Evolutionary conservation across 2,329 filamentous ascomycete genomes (phyloP).

Genomic region (Chlorencoelia australis): DNA sequence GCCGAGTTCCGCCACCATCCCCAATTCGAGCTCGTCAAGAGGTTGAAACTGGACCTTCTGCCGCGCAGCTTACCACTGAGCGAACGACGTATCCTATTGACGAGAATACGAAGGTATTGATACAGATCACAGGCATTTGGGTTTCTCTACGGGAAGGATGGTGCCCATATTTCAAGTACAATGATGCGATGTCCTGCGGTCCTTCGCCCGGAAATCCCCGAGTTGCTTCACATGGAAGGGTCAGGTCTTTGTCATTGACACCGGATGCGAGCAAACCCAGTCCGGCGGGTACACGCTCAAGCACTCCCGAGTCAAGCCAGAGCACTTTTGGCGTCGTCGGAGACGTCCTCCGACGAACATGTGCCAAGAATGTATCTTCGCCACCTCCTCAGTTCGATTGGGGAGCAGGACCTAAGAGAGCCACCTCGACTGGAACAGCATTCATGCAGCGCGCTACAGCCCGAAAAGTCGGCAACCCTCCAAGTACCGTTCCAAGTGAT

Average conservation of each 20-base stretch:
- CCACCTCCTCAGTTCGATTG: conserved; percentile 12
- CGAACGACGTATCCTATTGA: conserved; percentile 32
- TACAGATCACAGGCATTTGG: conserved; percentile 42
- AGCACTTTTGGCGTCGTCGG: conserved; percentile 11
- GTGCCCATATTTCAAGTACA: conserved; percentile 30
- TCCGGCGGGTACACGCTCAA: conserved; percentile 9
- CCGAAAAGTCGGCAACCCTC: conserved; percentile 13
- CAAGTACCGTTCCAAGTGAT: conserved; percentile 21
- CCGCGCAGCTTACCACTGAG: conserved; percentile 22
- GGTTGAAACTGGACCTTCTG: conserved; percentile 3
- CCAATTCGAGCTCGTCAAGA: conserved; percentile 7
- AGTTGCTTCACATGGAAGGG: conserved; percentile 8
- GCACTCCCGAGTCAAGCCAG: conserved; percentile 18
- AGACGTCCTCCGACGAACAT: conserved; percentile 16
- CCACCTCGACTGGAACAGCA: conserved; percentile 37
- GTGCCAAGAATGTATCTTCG: conserved; percentile 9
- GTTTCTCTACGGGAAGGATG: conserved; percentile 38
- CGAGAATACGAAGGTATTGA: conserved; percentile 37
- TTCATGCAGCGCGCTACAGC: conserved; percentile 32
- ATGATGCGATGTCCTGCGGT: conserved; percentile 18
- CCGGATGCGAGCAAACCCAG: conserved; percentile 15
- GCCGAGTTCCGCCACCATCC: conserved; percentile 32
- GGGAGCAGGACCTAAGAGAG: conserved; percentile 28
- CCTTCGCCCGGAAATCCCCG: conserved; percentile 5
- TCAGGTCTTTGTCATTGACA: conserved; percentile 20